Conservation (phyloP, 192 early-diverging fungal genomes). For the Coemansia sp. region DNA sequence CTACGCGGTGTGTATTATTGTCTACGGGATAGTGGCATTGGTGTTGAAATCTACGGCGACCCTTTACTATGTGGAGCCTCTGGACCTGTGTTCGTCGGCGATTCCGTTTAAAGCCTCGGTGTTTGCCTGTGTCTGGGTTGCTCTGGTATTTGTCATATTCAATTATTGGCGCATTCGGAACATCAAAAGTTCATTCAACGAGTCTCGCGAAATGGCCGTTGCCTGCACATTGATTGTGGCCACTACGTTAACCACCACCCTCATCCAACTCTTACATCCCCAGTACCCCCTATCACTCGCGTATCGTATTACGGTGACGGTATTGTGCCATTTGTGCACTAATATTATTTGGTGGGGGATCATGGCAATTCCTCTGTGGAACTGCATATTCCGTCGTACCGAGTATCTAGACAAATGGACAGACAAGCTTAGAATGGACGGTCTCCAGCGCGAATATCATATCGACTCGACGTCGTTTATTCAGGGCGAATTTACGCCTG, state of each 20-base stretch:
- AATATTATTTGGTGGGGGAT: slow-evolving; percentile 43
- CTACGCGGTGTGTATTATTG: slow-evolving; percentile 12
- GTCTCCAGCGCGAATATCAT: slow-evolving; percentile 32
- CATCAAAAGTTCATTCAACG: slow-evolving; percentile 53
- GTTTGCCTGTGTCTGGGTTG: slow-evolving; percentile 39
- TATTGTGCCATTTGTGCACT: slow-evolving; percentile 33
- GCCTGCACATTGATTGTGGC: slow-evolving; percentile 17
- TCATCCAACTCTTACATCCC: slow-evolving; percentile 2
- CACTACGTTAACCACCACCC: background rate
- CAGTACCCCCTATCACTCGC: slow-evolving; percentile 16
- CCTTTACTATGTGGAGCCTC: slow-evolving; percentile 13
- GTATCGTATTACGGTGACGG: slow-evolving; percentile 26
- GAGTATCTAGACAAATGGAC: slow-evolving; percentile 28
- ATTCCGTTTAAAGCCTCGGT: slow-evolving; percentile 28
- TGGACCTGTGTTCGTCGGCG: slow-evolving; percentile 36
- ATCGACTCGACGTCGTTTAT: slow-evolving; percentile 1
- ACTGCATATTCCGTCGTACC: slow-evolving; percentile 21
- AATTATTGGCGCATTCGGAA: slow-evolving; percentile 41
- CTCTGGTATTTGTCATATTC: slow-evolving; percentile 20
- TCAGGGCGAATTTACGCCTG: background rate
- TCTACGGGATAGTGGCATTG: slow-evolving; percentile 37
- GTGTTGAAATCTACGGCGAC: slow-evolving; percentile 11
- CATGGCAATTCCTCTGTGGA: slow-evolving; percentile 32
- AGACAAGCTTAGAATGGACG: slow-evolving; percentile 26
- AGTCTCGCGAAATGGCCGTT: slow-evolving; percentile 30